phyloP scores from a whole-genome alignment of 768 basidiomycete species.

The Xanthoconium purpureum region DNA sequence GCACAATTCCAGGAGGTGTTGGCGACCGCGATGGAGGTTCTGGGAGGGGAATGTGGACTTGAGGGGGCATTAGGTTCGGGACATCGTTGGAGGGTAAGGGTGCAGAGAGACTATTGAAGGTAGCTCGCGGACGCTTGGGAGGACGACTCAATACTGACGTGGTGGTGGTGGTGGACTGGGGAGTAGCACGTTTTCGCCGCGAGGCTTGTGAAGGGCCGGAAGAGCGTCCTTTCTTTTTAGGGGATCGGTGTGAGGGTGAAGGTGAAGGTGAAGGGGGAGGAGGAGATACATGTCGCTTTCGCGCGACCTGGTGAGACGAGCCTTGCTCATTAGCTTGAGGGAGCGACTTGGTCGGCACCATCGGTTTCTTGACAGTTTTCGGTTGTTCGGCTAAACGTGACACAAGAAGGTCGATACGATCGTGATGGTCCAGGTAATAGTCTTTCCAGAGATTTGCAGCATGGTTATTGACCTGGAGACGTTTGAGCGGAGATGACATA shows the following conservation, averaged over 20 bases:
- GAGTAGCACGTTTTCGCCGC: constrained; percentile 23
- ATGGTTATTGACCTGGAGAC: constrained; percentile 41
- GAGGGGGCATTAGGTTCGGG: constrained; percentile 57
- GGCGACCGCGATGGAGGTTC: constrained; percentile 68
- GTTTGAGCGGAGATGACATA: constrained; percentile 1
- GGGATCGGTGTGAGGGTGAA: constrained; percentile 26
- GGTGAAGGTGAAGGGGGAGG: background rate
- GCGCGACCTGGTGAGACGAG: constrained; percentile 29
- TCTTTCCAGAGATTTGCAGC: constrained; percentile 72
- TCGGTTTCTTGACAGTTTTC: constrained; percentile 32
- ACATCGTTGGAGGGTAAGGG: constrained; percentile 32
- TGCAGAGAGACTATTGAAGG: constrained; percentile 60
- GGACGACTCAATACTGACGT: constrained; percentile 25
- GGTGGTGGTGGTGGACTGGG: constrained; percentile 18
- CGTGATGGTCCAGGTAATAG: constrained; percentile 70
- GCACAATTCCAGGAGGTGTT: constrained; percentile 54
- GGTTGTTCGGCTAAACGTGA: constrained; percentile 24
- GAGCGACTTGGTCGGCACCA: constrained; percentile 11
- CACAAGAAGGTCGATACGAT: constrained; percentile 48
- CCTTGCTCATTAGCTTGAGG: constrained; percentile 7
- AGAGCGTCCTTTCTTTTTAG: constrained; percentile 22
- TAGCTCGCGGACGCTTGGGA: constrained; percentile 35
- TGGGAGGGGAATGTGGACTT: constrained; percentile 57
- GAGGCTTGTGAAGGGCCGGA: constrained; percentile 24
- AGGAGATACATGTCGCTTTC: constrained; percentile 35